Evolutionary conservation across 805 yeast species (phyloP).

Genomic region (Yarrowia osloensis): DNA sequence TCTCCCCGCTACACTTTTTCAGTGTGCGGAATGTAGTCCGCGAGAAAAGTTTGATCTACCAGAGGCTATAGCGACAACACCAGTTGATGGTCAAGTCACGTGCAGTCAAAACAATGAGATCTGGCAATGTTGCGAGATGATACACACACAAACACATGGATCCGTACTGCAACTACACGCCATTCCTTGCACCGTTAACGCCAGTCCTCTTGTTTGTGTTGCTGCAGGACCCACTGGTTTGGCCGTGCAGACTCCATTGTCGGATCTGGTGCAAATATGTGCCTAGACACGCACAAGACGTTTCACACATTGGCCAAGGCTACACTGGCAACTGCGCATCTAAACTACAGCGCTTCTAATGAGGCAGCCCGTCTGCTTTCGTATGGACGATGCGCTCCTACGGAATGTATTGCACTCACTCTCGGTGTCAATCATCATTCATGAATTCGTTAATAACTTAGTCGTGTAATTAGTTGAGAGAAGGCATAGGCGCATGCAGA

Average conservation of each 20-base stretch:
- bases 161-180: too few relatives aligned
- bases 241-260: not conserved
- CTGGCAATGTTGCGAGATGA: too few relatives aligned
- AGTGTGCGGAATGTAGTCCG: not conserved
- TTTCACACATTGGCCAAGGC: too few relatives aligned
- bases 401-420: too few relatives aligned
- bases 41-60: not conserved
- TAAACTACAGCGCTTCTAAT: too few relatives aligned
- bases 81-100: not conserved
- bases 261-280: too few relatives aligned
- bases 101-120: not conserved
- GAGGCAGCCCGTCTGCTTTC: too few relatives aligned
- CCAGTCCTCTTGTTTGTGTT: not conserved
- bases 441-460: constrained; percentile 18
- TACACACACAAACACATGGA: too few relatives aligned
- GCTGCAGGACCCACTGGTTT: not conserved
- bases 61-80: not conserved
- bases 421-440: not conserved
- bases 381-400: not conserved
- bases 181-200: too few relatives aligned
- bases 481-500: constrained; percentile 66
- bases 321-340: too few relatives aligned
- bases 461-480: constrained; percentile 22
- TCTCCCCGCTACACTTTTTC: not conserved
- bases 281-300: too few relatives aligned